Conservation (phyloP, 1,284 basidiomycete genomes). For the Leccinum laetum region DNA sequence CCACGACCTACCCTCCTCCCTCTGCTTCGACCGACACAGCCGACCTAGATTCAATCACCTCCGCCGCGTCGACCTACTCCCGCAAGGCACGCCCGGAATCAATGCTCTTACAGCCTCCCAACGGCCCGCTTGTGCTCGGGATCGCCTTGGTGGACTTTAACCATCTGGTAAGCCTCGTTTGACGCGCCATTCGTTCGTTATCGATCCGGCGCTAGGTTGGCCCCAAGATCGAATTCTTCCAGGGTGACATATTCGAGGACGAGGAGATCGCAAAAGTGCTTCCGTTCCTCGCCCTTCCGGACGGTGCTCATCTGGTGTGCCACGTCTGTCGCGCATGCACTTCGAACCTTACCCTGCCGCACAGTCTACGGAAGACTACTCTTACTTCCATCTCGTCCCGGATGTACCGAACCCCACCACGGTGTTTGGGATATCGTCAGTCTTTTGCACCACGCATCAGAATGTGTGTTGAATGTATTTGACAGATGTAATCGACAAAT, state of each 20-base stretch:
- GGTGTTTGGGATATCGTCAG: constrained; percentile 92
- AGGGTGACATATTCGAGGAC: constrained; percentile 73
- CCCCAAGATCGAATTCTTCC: constrained; percentile 84
- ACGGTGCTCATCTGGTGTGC: constrained; percentile 90
- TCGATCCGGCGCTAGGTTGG: constrained; percentile 62
- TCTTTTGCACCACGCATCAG: constrained; percentile 14
- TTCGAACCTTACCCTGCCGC: constrained; percentile 10
- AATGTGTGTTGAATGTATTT: constrained; percentile 7
- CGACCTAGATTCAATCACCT: constrained; percentile 59
- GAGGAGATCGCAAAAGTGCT: constrained; percentile 82
- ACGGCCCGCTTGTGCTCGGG: constrained; percentile 71
- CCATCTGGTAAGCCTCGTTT: constrained; percentile 62
- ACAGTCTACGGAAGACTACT: constrained; percentile 93
- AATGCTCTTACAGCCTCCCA: constrained; percentile 56
- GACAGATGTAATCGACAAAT: constrained; percentile 95
- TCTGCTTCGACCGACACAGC: constrained; percentile 41
- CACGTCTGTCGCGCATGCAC: constrained; percentile 10
- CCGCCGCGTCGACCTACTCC: constrained; percentile 64
- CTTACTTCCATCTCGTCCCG: constrained; percentile 90
- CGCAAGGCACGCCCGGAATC: constrained; percentile 79
- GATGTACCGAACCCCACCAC: constrained; percentile 73
- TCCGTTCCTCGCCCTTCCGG: constrained; percentile 97
- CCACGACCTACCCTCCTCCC: constrained; percentile 55
- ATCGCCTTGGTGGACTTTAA: constrained; percentile 91
- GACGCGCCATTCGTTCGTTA: constrained; percentile 12